phyloP scores from a whole-genome alignment of 169 alveolate species.

The Plasmodium coatneyi region DNA sequence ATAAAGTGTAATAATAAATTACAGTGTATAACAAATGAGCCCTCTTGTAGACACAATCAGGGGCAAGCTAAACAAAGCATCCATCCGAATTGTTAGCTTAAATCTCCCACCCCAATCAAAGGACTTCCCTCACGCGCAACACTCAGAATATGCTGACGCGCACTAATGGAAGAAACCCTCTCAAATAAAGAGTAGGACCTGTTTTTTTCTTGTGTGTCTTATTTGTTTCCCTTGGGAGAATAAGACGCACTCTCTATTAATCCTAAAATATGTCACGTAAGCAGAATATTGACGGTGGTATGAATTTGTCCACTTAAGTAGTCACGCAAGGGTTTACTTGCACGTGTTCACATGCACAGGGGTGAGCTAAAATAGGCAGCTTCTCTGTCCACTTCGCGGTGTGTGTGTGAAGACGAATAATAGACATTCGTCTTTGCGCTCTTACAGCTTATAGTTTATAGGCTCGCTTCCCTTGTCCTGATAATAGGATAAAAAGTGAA shows the following conservation, averaged over 20 bases:
- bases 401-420: not conserved
- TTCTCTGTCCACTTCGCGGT: not conserved
- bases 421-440: not conserved
- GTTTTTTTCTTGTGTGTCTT: slow-evolving; percentile 24
- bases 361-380: not conserved
- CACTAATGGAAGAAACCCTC: not conserved
- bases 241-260: slow-evolving; percentile 20
- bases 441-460: slow-evolving; percentile 25
- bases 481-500: not conserved
- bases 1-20: not conserved
- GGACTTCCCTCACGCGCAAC: not conserved
- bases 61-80: not conserved
- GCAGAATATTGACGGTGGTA: too few relatives aligned
- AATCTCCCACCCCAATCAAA: not conserved
- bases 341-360: not conserved
- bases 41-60: not conserved
- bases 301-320: not conserved
- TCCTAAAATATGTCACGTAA: not conserved
- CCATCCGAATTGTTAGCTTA: not conserved
- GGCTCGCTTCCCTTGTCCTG: slow-evolving; percentile 54
- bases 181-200: slow-evolving; percentile 8
- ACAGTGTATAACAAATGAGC: not conserved
- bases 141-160: not conserved
- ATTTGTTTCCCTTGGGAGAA: slow-evolving; percentile 14
- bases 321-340: not conserved